Evolutionary conservation across 371 early-diverging fungal species (phyloP), one percentile per base, ranked within the genome.

Genomic region (Rhizopus sp.): DNA sequence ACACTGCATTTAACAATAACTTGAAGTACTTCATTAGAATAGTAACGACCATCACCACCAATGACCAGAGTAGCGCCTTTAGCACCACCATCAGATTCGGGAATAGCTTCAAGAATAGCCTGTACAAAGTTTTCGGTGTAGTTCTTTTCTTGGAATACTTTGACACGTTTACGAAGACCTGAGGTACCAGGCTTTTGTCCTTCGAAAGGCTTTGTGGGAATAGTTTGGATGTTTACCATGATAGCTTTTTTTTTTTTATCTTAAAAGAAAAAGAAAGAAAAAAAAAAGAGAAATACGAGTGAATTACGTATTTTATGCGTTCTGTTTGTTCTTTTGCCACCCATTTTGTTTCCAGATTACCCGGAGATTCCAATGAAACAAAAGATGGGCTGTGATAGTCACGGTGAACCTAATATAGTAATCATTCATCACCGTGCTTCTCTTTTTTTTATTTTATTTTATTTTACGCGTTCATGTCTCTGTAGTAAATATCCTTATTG

Each of bases 181-280:
- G 92, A 92, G 16, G 98, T 98, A 62, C 98, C 98, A 37, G 97
- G 98, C 81, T 96, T 97, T 80, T 98, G 98, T 49, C 89, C 97
- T 13, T 87, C 87, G 57, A 85, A 95, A 13, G 92, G 85, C 53
- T 69, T 69, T 12, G 92, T 90, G 5, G 81, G 56, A 30, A 88
- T 66, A 63, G 83, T 77, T 55, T 76, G 69, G 35, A 85, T 76
- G 38, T 70, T 50, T 12, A 72, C 64, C 42, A 70, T 66, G 52
- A 50, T 23, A 23, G 2, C 62, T 31, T 15, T 64, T 31, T 15
- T 29, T 9, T 38, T n/a, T 42, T 17, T 17, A 5, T 17, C 31
- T 40, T 32, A 35, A 7, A 39, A 42, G 42, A 50, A 55, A 54
- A 61, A 51, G 32, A 40, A 35, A 33, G 39, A 54, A 6, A 48